Conservation (phyloP, 257 asterid species). For the Agastache rugosa region DNA sequence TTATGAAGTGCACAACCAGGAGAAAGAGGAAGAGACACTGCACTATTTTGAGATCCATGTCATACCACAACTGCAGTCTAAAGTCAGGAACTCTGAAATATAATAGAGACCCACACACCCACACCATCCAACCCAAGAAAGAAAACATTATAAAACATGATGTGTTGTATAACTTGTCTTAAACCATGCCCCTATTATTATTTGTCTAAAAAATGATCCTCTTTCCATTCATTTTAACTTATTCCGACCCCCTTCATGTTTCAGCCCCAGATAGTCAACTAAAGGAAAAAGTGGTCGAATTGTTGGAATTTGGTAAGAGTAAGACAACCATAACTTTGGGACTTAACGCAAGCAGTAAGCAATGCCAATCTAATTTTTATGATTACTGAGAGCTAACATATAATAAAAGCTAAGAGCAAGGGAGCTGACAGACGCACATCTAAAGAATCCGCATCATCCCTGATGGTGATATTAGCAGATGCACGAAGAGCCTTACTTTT, state of each 20-base stretch:
- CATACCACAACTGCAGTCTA: not conserved
- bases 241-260: not conserved
- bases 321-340: conserved; percentile 3
- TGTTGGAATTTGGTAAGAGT: not conserved
- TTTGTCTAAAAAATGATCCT: not conserved
- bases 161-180: not conserved
- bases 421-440: conserved; percentile 60
- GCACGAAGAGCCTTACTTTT: conserved; percentile 65
- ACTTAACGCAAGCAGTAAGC: not conserved
- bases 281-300: not conserved
- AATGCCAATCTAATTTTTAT: conserved; percentile 5
- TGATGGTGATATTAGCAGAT: conserved; percentile 49
- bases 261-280: conserved; percentile 1
- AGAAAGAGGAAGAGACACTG: not conserved
- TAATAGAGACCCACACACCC: not conserved
- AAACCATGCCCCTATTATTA: not conserved
- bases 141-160: too few relatives aligned
- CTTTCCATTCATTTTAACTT: not conserved
- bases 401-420: conserved; percentile 31
- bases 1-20: not conserved
- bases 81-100: conserved; percentile 7
- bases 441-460: conserved; percentile 60
- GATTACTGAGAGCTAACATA: conserved; percentile 32
- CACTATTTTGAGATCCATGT: not conserved
- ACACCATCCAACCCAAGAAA: not conserved